Evolutionary conservation across 1,139 yeast genomes (phyloP).

Genomic region (Yamadazyma kanchanaburiensis): DNA sequence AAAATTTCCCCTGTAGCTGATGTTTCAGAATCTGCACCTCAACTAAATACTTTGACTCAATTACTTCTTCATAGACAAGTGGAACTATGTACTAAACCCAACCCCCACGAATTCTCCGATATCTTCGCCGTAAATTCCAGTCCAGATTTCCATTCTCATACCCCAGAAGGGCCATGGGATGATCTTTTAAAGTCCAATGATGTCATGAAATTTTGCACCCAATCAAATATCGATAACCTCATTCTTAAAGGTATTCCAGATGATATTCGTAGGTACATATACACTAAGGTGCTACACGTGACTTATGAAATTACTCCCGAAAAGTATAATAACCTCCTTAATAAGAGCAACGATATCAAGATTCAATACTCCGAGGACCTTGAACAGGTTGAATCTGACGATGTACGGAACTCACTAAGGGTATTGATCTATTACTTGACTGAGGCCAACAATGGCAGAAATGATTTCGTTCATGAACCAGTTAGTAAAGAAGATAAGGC

Average conservation of each 20-base stretch:
- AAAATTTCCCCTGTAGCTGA: neutral
- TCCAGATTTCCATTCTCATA: too few species aligned
- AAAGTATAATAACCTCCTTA: constrained; percentile 27
- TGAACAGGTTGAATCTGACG: constrained; percentile 6
- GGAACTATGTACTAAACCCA: constrained; percentile 29
- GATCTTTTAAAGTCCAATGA: too few species aligned
- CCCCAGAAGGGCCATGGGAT: too few species aligned
- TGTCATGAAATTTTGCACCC: too few species aligned
- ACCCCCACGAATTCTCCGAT: constrained; percentile 36
- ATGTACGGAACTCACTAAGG: constrained; percentile 24
- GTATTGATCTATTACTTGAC: constrained; percentile 33
- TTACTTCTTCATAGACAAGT: constrained; percentile 29
- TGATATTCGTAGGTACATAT: constrained; percentile 26
- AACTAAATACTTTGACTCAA: too few species aligned
- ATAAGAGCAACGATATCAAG: constrained; percentile 17
- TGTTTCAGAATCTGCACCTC: neutral
- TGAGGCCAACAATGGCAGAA: constrained; percentile 14
- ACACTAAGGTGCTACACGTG: constrained; percentile 32
- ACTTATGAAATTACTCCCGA: constrained; percentile 29
- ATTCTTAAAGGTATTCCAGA: constrained; percentile 33
- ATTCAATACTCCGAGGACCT: constrained; percentile 2
- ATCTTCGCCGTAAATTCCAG: constrained; percentile 21
- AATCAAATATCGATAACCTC: too few species aligned
- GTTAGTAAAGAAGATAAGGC: constrained; percentile 3
- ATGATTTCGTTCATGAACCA: constrained; percentile 3